Evolutionary conservation across 2,329 filamentous ascomycete genomes (phyloP), one percentile per base, ranked within the genome.

Genomic region (Diplodia corticola): DNA sequence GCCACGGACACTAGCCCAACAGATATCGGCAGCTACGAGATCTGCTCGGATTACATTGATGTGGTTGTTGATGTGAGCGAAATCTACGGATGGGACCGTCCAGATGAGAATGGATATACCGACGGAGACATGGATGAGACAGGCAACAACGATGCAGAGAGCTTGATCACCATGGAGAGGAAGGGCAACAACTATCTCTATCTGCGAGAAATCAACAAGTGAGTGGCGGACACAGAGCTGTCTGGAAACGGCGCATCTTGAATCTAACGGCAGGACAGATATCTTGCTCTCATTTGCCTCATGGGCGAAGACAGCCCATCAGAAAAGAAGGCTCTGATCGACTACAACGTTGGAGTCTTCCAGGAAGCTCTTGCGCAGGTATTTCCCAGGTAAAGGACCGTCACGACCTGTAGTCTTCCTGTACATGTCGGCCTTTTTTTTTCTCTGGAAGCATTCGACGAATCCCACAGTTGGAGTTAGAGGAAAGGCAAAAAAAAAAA

Each of bases 1-100:
- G 95, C 95, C 0, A 97, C 94, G 5, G 95, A 99, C 77, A 95
- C 90, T 33, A 90, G 91, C 46, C 94, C 94, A 0, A 92, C 94
- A 35, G 94, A 98, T 74, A 95, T 97, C 85, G 91, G 91, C 49
- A 94, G 91, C 76, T 99, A 99, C 78, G 95, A 98, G 80, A 96
- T 98, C 74, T 99, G 95, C 81, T 96, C 92, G 59, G 95, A 99
- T 76, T 98, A 97, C 76, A 97, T 99, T 71, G 95, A 99, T 77
- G 93, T 98, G 68, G 96, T 99, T 69, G 94, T 98, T 67, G 95
- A 99, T 76, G 91, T 98, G 64, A 95, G 92, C 30, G 94, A 98
- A 75, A 90, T 99, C 46, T 99, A 97, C 75, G 94, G 93, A 53
- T 98, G 85, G 85, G 83, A 85, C 69, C 79, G 85, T 37, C 77